Base-by-base conservation (phyloP, 495 filamentous ascomycete species). In the Hypoxylon crocopeplum region DNA sequence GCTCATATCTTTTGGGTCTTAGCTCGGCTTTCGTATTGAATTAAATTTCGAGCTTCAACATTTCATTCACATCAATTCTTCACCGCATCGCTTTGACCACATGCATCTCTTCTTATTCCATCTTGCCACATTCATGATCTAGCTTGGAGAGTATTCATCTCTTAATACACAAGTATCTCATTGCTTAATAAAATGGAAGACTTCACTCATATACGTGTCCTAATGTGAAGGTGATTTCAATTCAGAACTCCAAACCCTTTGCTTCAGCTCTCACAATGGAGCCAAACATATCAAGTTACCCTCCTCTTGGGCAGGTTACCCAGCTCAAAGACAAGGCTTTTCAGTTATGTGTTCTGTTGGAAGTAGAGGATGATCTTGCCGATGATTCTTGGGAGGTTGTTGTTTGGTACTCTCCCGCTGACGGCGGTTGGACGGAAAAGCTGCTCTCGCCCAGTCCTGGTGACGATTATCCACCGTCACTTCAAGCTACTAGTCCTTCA, bases 241-340 rank as follows among this genome's bases (percentile, higher is more conserved):
- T 44, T 37, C 48, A 3, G 56, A 68, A 22, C 59, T 58, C 68
- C 6, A 48, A 58, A 52, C 24, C 25, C 17, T 37, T 38, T 17
- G n/a, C 20, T 45, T 15, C 32, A 22, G 5, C 21, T 19, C 10
- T 34, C 44, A 17, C 8, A 7, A 66, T 57, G 38, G 58, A 59
- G 1, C 72, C 75, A 70, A 64, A 49, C 19, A 50, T 81, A 44
- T 72, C 71, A 25, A 77, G 72, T 20, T 80, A 85, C 61, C 91
- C 91, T 3, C 83, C 90, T 2, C 68, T 93, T 48, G 88, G 85
- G 4, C 87, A 91, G 68, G 76, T 87, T 7, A 88, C 88, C 2
- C 78, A 82, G 55, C 58, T 88, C 15, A 73, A 72, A n/a, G 66
- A 75, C 33, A 52, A 59, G 6, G 62, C 83, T 74, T 75, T 89